These are phyloP conservation scores for Aspergillus latus DNA, from an alignment of 2,329 filamentous ascomycete species.

Conservation along the genomic window DNA sequence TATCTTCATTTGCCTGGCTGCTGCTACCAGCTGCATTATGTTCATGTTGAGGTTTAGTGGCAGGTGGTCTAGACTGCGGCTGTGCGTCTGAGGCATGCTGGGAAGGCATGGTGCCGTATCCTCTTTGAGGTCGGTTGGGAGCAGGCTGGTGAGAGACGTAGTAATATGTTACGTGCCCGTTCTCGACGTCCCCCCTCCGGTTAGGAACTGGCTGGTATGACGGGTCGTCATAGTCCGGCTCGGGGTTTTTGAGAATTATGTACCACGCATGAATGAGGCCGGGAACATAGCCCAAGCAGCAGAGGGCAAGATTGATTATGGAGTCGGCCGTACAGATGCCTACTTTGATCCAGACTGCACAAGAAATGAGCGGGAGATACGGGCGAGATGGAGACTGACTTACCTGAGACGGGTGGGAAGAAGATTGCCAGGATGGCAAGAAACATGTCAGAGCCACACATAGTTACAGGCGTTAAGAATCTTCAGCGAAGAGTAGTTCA, in stretches of 20 bases:
- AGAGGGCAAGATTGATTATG: constrained; percentile 92
- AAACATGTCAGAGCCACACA: constrained; percentile 63
- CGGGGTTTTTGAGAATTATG: constrained; percentile 89
- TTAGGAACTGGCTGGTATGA: constrained; percentile 64
- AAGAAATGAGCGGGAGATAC: constrained; percentile 32
- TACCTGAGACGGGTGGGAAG: constrained; percentile 60
- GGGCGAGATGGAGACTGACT: constrained; percentile 25
- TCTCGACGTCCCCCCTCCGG: constrained; percentile 37
- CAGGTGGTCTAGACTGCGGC: constrained; percentile 17
- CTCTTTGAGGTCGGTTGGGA: constrained; percentile 34
- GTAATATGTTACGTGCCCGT: constrained; percentile 68
- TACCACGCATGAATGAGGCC: constrained; percentile 96
- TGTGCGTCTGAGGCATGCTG: constrained; percentile 22
- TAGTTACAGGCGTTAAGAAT: constrained; percentile 25
- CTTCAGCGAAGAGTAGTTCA: background rate
- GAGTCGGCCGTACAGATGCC: constrained; percentile 91
- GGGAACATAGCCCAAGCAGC: constrained; percentile 73
- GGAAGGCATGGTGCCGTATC: constrained; percentile 43
- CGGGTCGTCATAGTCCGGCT: constrained; percentile 60
- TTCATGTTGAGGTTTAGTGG: constrained; percentile 25
- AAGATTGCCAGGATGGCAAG: constrained; percentile 61
- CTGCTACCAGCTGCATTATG: constrained; percentile 31
- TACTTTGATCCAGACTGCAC: constrained; percentile 88
- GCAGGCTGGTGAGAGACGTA: constrained; percentile 61
- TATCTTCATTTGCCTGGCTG: constrained; percentile 35